Evolutionary conservation across 176 grass and related monocot genomes (phyloP).

Genomic region (Bolboschoenus planiculmis): DNA sequence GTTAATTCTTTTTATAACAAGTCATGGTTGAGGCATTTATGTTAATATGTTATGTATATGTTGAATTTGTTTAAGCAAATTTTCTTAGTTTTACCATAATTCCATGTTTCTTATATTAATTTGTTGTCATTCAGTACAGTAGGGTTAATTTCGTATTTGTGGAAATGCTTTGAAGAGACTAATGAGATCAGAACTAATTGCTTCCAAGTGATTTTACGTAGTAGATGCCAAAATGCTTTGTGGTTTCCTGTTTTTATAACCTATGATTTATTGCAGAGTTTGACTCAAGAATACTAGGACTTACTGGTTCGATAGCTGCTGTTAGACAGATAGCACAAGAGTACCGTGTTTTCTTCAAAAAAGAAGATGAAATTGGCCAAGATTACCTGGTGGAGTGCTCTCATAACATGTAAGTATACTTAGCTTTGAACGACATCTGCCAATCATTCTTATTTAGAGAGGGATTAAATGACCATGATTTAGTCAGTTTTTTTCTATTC

Average conservation of each 20-base stretch:
- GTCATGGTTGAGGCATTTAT: background rate
- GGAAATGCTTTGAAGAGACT: background rate
- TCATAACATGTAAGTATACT: conserved; percentile 59
- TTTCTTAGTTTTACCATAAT: background rate
- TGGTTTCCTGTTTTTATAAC: conserved; percentile 1
- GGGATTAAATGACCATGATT: background rate
- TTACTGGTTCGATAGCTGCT: conserved; percentile 54
- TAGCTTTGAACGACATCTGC: background rate
- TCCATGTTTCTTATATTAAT: background rate
- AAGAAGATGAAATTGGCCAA: conserved; percentile 68
- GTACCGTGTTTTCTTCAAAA: conserved; percentile 91
- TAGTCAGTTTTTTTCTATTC: background rate
- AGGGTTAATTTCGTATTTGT: background rate
- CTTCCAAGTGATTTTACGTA: background rate
- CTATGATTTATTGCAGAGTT: conserved; percentile 55
- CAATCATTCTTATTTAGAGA: background rate
- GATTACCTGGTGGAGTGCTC: conserved; percentile 91
- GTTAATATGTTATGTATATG: background rate
- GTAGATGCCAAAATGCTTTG: background rate
- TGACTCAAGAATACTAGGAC: conserved; percentile 77
- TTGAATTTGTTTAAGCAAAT: background rate
- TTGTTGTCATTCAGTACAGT: background rate
- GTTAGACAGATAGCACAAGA: conserved; percentile 93
- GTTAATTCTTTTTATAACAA: background rate
- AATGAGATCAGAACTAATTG: background rate